Percentiles rank a stretch among this genome's conserved stretches.
These are phyloP conservation scores for Mycena maculata DNA, from an alignment of 768 basidiomycete species.

Conservation along the genomic window DNA sequence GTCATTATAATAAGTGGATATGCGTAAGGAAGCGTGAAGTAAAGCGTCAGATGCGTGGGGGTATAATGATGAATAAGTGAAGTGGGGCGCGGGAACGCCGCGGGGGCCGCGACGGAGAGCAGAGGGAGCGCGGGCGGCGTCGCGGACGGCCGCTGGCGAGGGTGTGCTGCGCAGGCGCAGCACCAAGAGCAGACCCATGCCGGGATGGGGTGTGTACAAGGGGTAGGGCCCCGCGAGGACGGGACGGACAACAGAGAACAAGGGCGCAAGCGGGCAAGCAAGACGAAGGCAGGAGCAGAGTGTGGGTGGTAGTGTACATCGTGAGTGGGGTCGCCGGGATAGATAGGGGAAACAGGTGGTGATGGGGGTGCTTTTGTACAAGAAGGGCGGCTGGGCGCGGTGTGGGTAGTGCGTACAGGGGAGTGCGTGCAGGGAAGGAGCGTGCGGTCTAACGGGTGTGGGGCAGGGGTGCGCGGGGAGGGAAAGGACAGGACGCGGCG, in stretches of 20 bases:
- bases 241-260: neutral
- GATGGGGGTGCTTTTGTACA: conserved; percentile 2
- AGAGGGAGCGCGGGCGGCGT: neutral
- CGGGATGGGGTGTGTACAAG: neutral
- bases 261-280: neutral
- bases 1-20: conserved; percentile 23
- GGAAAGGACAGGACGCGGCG: conserved; percentile 25
- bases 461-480: neutral
- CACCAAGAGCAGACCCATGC: neutral
- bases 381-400: conserved; percentile 21
- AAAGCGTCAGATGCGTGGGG: conserved; percentile 15
- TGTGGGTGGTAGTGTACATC: conserved; percentile 27
- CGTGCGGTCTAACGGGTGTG: conserved; percentile 17
- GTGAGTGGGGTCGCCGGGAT: conserved; percentile 26
- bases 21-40: conserved; percentile 4
- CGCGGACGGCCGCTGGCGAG: conserved; percentile 14
- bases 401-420: neutral
- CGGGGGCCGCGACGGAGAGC: neutral
- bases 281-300: neutral
- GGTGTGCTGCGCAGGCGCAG: conserved; percentile 10
- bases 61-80: conserved; percentile 20
- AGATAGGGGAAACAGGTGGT: neutral
- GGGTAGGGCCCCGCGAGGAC: neutral
- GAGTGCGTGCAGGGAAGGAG: neutral
- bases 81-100: neutral